Evolutionary conservation across 176 grass and related monocot genomes (phyloP).

Genomic region (Musa itinerans): DNA sequence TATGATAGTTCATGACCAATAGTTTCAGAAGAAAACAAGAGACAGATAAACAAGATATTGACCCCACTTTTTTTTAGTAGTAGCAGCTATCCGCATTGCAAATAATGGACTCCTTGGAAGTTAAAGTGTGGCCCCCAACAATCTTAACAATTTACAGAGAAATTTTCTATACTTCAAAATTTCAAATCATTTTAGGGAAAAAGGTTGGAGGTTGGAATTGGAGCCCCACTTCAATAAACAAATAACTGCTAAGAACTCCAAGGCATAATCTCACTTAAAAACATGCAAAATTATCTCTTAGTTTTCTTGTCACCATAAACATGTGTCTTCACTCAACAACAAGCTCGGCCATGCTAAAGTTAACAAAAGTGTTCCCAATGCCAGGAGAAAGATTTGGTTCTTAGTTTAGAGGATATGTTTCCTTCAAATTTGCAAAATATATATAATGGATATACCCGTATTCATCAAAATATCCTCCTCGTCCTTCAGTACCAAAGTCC

Average conservation of each 20-base stretch:
- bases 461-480: slow-evolving; percentile 38
- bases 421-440: background rate
- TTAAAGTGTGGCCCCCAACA: no score
- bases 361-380: background rate
- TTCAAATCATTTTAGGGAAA: background rate
- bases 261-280: background rate
- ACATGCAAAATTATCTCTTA: background rate
- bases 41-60: background rate
- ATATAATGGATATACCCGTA: slow-evolving; percentile 56
- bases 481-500: slow-evolving; percentile 24
- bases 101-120: no score
- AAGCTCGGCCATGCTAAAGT: no score
- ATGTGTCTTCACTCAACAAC: no score
- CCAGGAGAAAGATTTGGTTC: background rate
- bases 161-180: no score
- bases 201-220: background rate
- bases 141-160: no score
- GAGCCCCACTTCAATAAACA: background rate
- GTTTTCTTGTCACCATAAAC: background rate
- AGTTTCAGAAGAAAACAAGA: background rate
- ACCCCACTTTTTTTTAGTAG: no score
- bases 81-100: no score
- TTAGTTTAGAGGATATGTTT: background rate
- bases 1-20: background rate
- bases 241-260: background rate